Evolutionary conservation across 768 basidiomycete genomes (phyloP), one percentile per base, ranked within the genome.

Genomic region (Hygrophorus russula): DNA sequence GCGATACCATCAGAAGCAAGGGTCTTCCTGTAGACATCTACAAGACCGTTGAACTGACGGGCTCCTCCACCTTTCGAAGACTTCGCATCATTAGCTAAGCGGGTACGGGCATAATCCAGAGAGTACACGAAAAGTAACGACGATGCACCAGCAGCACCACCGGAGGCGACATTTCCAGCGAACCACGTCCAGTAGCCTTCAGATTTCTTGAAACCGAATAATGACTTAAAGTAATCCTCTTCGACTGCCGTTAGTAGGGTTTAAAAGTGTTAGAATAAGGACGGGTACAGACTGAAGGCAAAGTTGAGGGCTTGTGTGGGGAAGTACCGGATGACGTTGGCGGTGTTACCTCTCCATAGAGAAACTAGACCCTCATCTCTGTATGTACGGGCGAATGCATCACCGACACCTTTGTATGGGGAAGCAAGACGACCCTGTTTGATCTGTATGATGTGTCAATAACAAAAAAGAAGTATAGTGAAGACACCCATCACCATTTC

Each of bases 251-350:
- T 37, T 49, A 47, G 47, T 12, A 39, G 9, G 15, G 4, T 1
- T 11, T 19, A 12, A 31, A 3, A 18, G 11, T 2, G 3, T 4
- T 10, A 13, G 42, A 2, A 29, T 14, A 10, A 30, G 38, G 39
- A 46, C 37, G 46, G 39, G 53, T 33, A 79, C 91, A 56, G 55
- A 96, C 88, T 98, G 85, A 97, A 98, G 63, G 94, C 94, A 59
- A 99, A 98, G 87, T 99, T 99, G 57, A 98, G 70, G 32, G 96
- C 96, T 67, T 99, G 94, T 46, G 96, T 99, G 41, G 96, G 96
- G 91, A 99, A 99, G 86, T 99, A 99, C 64, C 96, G 93, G 73
- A 99, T 96, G 70, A 99, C 96, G 71, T 99, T 99, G 78, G 96
- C 94, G 46, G 94, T 98, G 82, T 99, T 99, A 67, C 96, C 96